Percentiles rank a stretch among this genome's conserved stretches.
These are phyloP conservation scores for Tetracladium setigerum DNA, from an alignment of 495 filamentous ascomycete species.

Conservation along the genomic window DNA sequence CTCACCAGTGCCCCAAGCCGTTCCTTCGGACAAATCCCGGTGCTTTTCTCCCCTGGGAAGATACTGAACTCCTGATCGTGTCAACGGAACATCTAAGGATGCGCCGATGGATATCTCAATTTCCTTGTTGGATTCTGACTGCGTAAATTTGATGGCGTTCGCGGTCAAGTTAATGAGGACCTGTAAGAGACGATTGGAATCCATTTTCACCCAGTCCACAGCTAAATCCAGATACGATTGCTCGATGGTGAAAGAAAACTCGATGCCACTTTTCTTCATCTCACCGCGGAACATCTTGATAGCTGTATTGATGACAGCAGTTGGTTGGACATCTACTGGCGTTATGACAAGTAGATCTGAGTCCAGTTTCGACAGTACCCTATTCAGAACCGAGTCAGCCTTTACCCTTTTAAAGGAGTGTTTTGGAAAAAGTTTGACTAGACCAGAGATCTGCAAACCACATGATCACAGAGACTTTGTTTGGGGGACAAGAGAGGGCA, in stretches of 20 bases:
- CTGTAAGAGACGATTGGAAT: conserved; percentile 48
- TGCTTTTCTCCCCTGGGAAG: conserved; percentile 22
- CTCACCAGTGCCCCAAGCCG: conserved; percentile 47
- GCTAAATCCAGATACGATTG: conserved; percentile 35
- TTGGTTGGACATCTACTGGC: conserved; percentile 43
- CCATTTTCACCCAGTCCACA: conserved; percentile 49
- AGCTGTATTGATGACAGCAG: conserved; percentile 36
- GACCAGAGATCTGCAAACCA: not conserved
- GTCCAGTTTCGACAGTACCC: conserved; percentile 46
- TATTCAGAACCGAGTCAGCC: too few relatives aligned
- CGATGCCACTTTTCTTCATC: conserved; percentile 43
- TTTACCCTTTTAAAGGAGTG: not conserved
- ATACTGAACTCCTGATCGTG: not conserved
- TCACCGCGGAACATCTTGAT: conserved; percentile 55
- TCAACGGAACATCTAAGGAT: not conserved
- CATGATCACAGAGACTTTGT: not conserved
- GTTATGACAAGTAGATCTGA: conserved; percentile 45
- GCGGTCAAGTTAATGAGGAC: conserved; percentile 46
- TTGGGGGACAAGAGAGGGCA: too few relatives aligned
- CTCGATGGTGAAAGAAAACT: conserved; percentile 43
- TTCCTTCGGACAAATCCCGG: conserved; percentile 4
- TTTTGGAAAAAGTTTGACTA: not conserved
- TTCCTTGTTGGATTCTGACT: not conserved
- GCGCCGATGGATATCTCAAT: not conserved
- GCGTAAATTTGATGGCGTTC: conserved; percentile 50